Conservation (phyloP, 2,329 filamentous ascomycete species). For the Colletotrichum eleusines region DNA sequence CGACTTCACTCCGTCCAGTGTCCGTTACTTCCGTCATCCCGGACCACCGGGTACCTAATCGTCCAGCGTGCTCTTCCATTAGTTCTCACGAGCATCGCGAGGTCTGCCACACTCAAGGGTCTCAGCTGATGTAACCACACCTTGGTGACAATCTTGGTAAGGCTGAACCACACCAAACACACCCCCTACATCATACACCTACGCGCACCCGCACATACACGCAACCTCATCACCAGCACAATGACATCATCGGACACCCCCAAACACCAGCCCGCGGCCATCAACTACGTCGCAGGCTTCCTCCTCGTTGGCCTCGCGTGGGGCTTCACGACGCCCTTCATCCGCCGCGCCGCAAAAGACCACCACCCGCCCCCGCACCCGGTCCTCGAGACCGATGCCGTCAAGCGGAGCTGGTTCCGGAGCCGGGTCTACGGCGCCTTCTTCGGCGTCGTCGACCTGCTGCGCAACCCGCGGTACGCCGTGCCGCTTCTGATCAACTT, state of each 20-base stretch:
- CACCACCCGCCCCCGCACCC: slow-evolving; percentile 75
- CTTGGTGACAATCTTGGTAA: not conserved
- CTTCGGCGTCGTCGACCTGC: slow-evolving; percentile 81
- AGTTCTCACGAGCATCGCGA: slow-evolving; percentile 12
- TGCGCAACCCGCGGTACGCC: slow-evolving; percentile 86
- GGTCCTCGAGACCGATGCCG: slow-evolving; percentile 62
- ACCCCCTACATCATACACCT: not conserved
- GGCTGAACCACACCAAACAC: slow-evolving; percentile 17
- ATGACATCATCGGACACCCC: slow-evolving; percentile 36
- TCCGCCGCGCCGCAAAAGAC: slow-evolving; percentile 83
- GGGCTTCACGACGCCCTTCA: slow-evolving; percentile 94
- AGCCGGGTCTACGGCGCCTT: slow-evolving; percentile 72
- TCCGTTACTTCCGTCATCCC: not conserved
- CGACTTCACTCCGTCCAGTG: slow-evolving; percentile 36
- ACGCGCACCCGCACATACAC: not conserved
- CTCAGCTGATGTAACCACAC: slow-evolving; percentile 23
- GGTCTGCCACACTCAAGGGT: not conserved
- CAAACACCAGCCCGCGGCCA: slow-evolving; percentile 61
- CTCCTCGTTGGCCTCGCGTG: slow-evolving; percentile 91
- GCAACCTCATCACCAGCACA: not conserved
- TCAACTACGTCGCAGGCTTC: slow-evolving; percentile 91
- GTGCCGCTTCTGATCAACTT: slow-evolving; percentile 88
- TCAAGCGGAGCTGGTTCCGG: slow-evolving; percentile 71
- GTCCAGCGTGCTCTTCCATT: not conserved
- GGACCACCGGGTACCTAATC: slow-evolving; percentile 7